Evolutionary conservation across 805 yeast genomes (phyloP).

Genomic region (Yamadazyma sp.): DNA sequence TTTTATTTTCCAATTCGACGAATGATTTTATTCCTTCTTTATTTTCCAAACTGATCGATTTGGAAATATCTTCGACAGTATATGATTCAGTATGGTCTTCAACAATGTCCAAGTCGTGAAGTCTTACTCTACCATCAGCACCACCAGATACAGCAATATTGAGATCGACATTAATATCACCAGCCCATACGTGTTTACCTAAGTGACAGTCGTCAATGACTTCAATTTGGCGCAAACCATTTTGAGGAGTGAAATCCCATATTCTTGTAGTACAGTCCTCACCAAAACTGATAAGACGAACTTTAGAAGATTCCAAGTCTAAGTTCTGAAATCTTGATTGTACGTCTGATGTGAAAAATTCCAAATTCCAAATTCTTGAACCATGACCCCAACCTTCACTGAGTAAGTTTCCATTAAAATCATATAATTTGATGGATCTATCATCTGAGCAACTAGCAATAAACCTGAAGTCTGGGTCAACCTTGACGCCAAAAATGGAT

Average conservation of each 20-base stretch:
- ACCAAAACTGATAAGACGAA: conserved; percentile 63
- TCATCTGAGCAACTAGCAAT: conserved; percentile 91
- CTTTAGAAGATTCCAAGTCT: conserved; percentile 18
- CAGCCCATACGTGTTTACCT: conserved; percentile 88
- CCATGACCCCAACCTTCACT: conserved; percentile 96
- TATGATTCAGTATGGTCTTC: conserved; percentile 15
- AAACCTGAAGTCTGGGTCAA: conserved; percentile 52
- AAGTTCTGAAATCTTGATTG: no score
- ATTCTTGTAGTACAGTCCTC: conserved; percentile 80
- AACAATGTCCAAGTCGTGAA: conserved; percentile 47
- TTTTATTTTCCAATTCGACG: conserved; percentile 41
- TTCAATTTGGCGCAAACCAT: conserved; percentile 36
- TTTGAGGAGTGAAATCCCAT: conserved; percentile 53
- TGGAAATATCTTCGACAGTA: conserved; percentile 32
- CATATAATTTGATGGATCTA: conserved; percentile 79
- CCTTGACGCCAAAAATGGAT: conserved; percentile 77
- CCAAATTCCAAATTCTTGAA: conserved; percentile 86
- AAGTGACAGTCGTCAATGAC: conserved; percentile 64
- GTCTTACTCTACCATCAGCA: conserved; percentile 80
- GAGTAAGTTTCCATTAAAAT: conserved; percentile 54
- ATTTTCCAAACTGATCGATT: conserved; percentile 21
- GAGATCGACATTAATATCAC: conserved; percentile 47
- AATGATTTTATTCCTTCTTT: conserved; percentile 64
- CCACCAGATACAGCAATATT: conserved; percentile 79
- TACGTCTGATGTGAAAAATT: no score